Base-by-base conservation (phyloP, 257 asterid genomes). In the Capsicum chinense region DNA sequence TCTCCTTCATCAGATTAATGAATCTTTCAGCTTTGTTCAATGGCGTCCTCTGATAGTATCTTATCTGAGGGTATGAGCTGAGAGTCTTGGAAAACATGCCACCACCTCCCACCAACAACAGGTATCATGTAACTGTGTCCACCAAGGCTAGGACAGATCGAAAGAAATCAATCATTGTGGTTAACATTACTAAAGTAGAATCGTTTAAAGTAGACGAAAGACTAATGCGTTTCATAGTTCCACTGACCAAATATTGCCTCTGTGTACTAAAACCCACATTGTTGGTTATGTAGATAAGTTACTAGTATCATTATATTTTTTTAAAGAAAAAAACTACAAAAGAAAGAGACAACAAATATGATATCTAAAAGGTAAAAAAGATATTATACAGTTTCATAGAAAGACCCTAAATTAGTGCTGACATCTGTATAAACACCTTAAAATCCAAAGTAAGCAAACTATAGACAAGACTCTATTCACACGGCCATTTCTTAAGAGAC, bases 341-440 rank as follows among this genome's bases (percentile, higher is more conserved):
- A 50, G 19, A 47, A 47, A 73, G 80, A 48, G 39, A 48, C 42
- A 11, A 48, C 80, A 73, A 73, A 73, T 73, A 48, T 73, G 39
- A 73, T 59, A 73, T 73, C 39, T 48, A 73, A 58, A 47, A 73
- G 11, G 80, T 52, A 19, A 73, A 73, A 47, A 48, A 48, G 59
- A 73, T 48, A 19, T 19, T 11, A 73, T 19, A 73, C n/a, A 48
- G n/a, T 19, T 73, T 73, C 39, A 73, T 50, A 73, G 48, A 73
- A 73, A 42, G 59, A 9, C 42, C 58, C 35, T 47, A 73, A 47
- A 73, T 19, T 71, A 71, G 80, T 10, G 57, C 9, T 47, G 58
- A 10, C 33, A 47, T 47, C 39, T n/a, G 58, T 73, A 48, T 47
- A 19, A 47, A 21, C 59, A 48, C 35, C 80, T 48, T 19, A 48